A percentile compares a stretch with the other conserved stretches of the same genome.
Evolutionary conservation across 2,329 filamentous ascomycete species (phyloP).

Genomic region (Fusarium sterilihyphosum): DNA sequence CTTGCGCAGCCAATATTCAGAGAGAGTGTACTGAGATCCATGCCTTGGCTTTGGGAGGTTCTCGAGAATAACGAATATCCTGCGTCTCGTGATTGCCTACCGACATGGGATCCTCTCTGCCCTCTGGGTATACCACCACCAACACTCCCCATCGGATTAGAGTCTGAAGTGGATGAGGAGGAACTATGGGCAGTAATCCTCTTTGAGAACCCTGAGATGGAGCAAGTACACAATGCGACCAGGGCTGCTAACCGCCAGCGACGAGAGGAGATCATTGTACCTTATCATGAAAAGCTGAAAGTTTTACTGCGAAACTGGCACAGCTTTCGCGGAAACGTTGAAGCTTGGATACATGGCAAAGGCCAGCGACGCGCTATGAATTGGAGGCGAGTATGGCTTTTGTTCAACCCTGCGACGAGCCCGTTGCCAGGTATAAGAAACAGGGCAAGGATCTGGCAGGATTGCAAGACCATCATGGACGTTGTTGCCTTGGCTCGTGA

Average conservation of each 20-base stretch:
- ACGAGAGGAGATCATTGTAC: neutral
- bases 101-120: neutral
- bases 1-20: neutral
- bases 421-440: neutral
- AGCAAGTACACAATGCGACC: accelerated
- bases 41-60: conserved; percentile 3
- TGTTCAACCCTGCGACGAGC: neutral
- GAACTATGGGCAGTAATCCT: neutral
- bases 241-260: neutral
- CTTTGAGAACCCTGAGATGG: neutral
- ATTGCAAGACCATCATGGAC: neutral
- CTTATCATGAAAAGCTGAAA: neutral
- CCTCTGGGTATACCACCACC: neutral
- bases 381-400: neutral
- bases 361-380: accelerated
- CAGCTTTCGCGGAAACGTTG: neutral
- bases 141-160: neutral
- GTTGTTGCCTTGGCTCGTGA: neutral
- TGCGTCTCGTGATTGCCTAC: neutral
- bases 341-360: neutral
- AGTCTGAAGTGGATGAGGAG: neutral
- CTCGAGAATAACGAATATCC: neutral
- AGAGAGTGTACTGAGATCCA: accelerated
- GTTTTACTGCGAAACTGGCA: neutral
- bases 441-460: neutral